These are phyloP conservation scores for Ceratocystis papillata DNA, from an alignment of 2,329 filamentous ascomycete genomes.

Conservation along the genomic window DNA sequence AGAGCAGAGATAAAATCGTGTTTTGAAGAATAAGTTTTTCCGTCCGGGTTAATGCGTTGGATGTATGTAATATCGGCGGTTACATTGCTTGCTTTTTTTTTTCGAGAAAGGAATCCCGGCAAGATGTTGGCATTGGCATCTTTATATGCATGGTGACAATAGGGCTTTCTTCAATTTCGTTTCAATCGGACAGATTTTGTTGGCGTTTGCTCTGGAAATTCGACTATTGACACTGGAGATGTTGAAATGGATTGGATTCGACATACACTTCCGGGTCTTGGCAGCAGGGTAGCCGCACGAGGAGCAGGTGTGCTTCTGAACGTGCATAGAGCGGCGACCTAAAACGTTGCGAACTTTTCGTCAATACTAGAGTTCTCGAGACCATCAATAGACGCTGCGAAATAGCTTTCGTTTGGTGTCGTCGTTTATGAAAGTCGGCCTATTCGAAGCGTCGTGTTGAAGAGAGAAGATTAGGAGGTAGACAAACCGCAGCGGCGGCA, in stretches of 20 bases:
- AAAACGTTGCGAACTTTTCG: constrained; percentile 22
- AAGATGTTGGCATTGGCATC: neutral
- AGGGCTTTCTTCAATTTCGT: constrained; percentile 6
- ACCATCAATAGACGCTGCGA: neutral
- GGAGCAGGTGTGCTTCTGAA: constrained; percentile 98
- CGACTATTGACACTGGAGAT: constrained; percentile 6
- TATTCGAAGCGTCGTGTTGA: constrained; percentile 20
- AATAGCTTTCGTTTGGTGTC: neutral
- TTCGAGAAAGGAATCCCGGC: neutral
- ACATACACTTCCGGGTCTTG: constrained; percentile 98
- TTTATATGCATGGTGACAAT: neutral
- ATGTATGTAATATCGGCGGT: neutral
- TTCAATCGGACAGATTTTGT: neutral
- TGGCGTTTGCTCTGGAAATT: constrained; percentile 11
- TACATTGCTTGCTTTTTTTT: neutral
- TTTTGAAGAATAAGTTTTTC: neutral
- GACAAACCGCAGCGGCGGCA: constrained; percentile 96
- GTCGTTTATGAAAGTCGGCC: constrained; percentile 23
- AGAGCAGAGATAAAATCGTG: constrained; percentile 1
- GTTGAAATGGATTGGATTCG: constrained; percentile 18
- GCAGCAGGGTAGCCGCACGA: constrained; percentile 93
- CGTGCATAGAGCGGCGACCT: constrained; percentile 96
- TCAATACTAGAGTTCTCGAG: constrained; percentile 4
- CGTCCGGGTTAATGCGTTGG: neutral
- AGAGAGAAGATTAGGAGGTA: constrained; percentile 19